Evolutionary conservation across 2,329 filamentous ascomycete species (phyloP).

Genomic region (Claviceps paspali): DNA sequence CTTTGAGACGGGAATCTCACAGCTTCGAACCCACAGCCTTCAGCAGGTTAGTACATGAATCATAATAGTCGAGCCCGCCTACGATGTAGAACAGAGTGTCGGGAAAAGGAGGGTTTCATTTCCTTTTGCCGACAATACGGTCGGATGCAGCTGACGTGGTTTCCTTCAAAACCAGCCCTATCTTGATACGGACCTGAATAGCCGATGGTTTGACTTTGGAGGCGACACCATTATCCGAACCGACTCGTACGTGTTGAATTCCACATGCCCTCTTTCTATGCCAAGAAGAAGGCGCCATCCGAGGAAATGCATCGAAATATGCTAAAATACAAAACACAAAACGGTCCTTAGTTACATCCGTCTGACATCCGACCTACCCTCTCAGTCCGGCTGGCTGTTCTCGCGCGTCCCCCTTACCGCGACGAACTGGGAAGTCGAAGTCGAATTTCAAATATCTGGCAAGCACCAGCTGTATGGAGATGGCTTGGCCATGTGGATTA

Average conservation of each 20-base stretch:
- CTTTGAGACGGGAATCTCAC: conserved; percentile 7
- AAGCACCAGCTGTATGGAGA: conserved; percentile 85
- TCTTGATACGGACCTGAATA: conserved; percentile 94
- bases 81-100: neutral
- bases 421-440: conserved; percentile 96
- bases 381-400: conserved; percentile 85
- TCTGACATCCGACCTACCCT: conserved; percentile 77
- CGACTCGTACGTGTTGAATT: conserved; percentile 42
- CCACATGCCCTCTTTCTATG: neutral
- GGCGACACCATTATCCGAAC: conserved; percentile 77
- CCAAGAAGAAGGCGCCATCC: neutral
- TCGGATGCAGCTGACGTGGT: too few species aligned
- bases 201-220: conserved; percentile 97
- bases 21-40: conserved; percentile 81
- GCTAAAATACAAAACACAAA: neutral
- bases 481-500: conserved; percentile 96
- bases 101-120: too few species aligned
- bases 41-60: conserved; percentile 44
- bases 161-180: too few species aligned
- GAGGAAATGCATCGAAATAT: neutral
- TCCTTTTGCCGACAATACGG: too few species aligned
- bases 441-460: conserved; percentile 90
- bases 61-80: neutral
- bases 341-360: conserved; percentile 64
- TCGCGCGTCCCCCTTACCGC: conserved; percentile 88